Percentiles rank a stretch among this genome's conserved stretches.
Conservation (phyloP, 2,329 filamentous ascomycete species). For the Atkinsonella hypoxylon region DNA sequence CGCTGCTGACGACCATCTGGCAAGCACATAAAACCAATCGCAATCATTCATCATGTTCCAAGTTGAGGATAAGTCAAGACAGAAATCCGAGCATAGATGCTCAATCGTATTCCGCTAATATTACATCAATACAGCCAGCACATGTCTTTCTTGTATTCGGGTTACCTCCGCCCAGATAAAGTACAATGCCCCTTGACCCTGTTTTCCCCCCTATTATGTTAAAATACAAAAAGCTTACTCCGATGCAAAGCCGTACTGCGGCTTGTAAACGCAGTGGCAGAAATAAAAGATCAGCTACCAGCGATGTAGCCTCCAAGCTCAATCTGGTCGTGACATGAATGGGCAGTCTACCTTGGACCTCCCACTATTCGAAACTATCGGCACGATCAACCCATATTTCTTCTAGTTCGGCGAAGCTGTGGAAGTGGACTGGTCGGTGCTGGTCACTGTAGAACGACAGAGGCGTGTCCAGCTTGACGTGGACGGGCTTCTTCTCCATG, state of each 20-base stretch:
- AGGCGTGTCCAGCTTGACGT: conserved; percentile 90
- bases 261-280: neutral
- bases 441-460: conserved; percentile 82
- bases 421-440: conserved; percentile 89
- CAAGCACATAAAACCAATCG: no score
- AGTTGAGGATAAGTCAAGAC: neutral
- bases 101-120: neutral
- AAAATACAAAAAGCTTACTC: neutral
- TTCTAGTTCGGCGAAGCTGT: conserved; percentile 93
- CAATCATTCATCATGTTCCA: no score
- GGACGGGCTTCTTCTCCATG: conserved; percentile 81
- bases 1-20: no score
- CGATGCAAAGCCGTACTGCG: neutral
- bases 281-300: neutral
- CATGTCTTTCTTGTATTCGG: neutral
- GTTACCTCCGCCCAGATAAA: neutral
- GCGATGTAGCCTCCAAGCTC: no score
- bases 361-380: conserved; percentile 75
- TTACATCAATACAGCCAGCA: neutral
- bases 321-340: no score
- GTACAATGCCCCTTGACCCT: neutral
- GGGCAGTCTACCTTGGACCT: no score
- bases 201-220: neutral
- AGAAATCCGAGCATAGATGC: neutral
- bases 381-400: conserved; percentile 90